A percentile compares a stretch with the other conserved stretches of the same genome.
Conservation (phyloP, 805 yeast species). For the Spencermartinsiella europaea region DNA sequence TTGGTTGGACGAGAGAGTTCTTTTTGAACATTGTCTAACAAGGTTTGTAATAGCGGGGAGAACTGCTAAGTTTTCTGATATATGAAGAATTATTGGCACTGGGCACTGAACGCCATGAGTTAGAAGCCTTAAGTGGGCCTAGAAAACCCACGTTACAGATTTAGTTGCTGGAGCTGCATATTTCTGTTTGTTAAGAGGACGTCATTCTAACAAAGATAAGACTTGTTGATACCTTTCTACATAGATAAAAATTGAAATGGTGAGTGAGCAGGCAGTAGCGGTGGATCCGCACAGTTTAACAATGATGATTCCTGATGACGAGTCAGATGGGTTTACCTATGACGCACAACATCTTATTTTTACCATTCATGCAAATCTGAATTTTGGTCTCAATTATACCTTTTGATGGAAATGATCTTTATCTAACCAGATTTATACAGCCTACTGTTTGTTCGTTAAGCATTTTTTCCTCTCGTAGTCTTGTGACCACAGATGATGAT, state of each 20-base stretch:
- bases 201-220: too few relatives aligned
- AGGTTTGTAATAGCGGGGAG: constrained; percentile 5
- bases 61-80: not conserved
- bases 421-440: too few relatives aligned
- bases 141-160: constrained; percentile 96
- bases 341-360: constrained; percentile 69
- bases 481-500: constrained; percentile 61
- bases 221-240: too few relatives aligned
- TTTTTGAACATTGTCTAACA: not conserved
- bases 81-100: constrained; percentile 95
- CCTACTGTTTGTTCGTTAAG: too few relatives aligned
- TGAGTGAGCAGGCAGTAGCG: too few relatives aligned
- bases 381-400: too few relatives aligned
- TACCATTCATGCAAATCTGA: constrained; percentile 97
- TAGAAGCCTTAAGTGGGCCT: constrained; percentile 96
- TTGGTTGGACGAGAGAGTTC: not conserved
- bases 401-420: too few relatives aligned
- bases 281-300: not conserved
- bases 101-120: constrained; percentile 98
- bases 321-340: constrained; percentile 97
- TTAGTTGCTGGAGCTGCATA: not conserved
- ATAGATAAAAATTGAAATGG: too few relatives aligned
- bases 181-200: constrained; percentile 7
- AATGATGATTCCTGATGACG: constrained; percentile 82
- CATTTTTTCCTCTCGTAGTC: too few relatives aligned